These are phyloP conservation scores for Exophiala viscosa DNA, from an alignment of 2,329 filamentous ascomycete genomes.

Conservation along the genomic window DNA sequence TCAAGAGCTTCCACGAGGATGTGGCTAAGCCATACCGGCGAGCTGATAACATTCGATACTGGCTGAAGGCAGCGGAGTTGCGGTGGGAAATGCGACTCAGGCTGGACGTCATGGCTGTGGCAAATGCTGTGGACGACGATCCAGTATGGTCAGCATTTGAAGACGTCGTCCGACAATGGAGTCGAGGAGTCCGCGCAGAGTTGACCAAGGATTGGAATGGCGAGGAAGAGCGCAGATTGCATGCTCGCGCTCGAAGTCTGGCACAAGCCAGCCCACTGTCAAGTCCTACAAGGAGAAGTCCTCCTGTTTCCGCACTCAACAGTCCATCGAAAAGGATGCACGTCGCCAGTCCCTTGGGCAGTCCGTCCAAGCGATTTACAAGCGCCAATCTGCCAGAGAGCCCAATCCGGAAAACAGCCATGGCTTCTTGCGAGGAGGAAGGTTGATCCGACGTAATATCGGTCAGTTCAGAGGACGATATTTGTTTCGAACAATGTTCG, in stretches of 20 bases:
- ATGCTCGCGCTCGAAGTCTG: slow-evolving; percentile 28
- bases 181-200: slow-evolving; percentile 75
- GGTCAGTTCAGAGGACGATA: neutral
- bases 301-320: slow-evolving; percentile 18
- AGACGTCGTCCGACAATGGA: slow-evolving; percentile 77
- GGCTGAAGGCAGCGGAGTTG: slow-evolving; percentile 92
- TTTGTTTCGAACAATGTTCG: slow-evolving; percentile 7
- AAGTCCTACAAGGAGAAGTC: slow-evolving; percentile 22
- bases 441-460: neutral
- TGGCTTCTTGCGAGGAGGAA: slow-evolving; percentile 10
- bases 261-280: slow-evolving; percentile 27
- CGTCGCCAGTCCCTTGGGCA: slow-evolving; percentile 15
- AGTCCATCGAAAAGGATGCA: slow-evolving; percentile 16
- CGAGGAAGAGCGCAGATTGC: slow-evolving; percentile 27
- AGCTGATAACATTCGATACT: slow-evolving; percentile 90
- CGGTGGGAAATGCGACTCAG: slow-evolving; percentile 84
- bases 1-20: slow-evolving; percentile 85
- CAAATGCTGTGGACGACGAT: slow-evolving; percentile 60
- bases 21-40: slow-evolving; percentile 90
- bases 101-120: slow-evolving; percentile 82
- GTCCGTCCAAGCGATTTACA: slow-evolving; percentile 8
- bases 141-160: slow-evolving; percentile 77
- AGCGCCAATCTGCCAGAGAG: slow-evolving; percentile 8
- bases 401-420: slow-evolving; percentile 7
- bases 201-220: slow-evolving; percentile 67